Percentiles rank a stretch among this genome's conserved stretches.
These are phyloP conservation scores for Litchi chinensis DNA, from an alignment of 345 rosid species.

Conservation along the genomic window DNA sequence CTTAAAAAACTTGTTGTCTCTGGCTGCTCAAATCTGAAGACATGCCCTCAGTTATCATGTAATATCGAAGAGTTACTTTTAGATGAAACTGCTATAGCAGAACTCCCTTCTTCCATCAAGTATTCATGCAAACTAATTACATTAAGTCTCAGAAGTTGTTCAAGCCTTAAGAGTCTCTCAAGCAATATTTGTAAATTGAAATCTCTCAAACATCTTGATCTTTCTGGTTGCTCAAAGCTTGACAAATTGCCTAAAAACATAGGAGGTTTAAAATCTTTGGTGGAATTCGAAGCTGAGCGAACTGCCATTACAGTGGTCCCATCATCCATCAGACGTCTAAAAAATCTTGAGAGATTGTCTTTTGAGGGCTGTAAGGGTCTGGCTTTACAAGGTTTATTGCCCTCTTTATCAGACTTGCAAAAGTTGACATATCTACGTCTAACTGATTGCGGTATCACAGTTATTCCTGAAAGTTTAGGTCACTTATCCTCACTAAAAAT, in stretches of 20 bases:
- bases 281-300: neutral
- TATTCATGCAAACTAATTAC: neutral
- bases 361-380: neutral
- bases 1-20: neutral
- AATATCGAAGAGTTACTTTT: slow-evolving; percentile 28
- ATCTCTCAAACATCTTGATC: neutral
- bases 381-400: neutral
- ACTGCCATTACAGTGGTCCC: neutral
- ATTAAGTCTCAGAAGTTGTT: neutral
- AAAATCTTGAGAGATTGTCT: neutral
- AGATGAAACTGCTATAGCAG: slow-evolving; percentile 15
- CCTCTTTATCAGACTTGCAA: neutral
- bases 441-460: neutral
- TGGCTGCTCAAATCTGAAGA: neutral
- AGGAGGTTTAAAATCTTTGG: neutral
- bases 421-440: neutral
- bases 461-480: neutral
- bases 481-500: neutral
- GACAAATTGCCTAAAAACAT: slow-evolving; percentile 16
- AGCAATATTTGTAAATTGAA: neutral
- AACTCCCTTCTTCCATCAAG: neutral
- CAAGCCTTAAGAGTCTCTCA: neutral
- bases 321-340: neutral
- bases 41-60: slow-evolving; percentile 25
- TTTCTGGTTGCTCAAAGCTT: slow-evolving; percentile 14